A percentile compares a stretch with the other conserved stretches of the same genome.
phyloP scores from a whole-genome alignment of 2,329 filamentous ascomycete genomes.

The Xylariaceae sp. region DNA sequence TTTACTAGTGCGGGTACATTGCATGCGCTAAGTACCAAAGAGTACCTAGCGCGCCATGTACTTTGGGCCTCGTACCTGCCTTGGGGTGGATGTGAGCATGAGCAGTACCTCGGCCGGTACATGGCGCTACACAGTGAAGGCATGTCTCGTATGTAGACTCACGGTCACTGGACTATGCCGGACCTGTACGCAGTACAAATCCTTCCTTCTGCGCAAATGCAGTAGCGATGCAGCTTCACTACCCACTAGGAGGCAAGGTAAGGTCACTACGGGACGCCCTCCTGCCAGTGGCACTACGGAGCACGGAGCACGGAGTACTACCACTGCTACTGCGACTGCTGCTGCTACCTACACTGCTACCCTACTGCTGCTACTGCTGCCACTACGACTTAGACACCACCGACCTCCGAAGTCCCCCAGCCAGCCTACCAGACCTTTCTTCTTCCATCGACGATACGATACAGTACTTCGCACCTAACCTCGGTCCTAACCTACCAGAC shows the following conservation, averaged over 20 bases:
- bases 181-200: not conserved
- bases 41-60: not conserved
- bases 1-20: conserved; percentile 13
- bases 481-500: not conserved
- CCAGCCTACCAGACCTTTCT: too few relatives aligned
- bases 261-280: too few relatives aligned
- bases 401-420: not conserved
- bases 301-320: too few relatives aligned
- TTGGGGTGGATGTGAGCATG: not conserved
- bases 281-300: too few relatives aligned
- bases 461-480: not conserved
- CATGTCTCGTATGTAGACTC: not conserved
- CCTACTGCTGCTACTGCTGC: too few relatives aligned
- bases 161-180: not conserved
- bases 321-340: too few relatives aligned
- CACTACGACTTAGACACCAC: not conserved
- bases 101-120: not conserved
- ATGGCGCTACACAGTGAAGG: not conserved
- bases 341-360: too few relatives aligned
- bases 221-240: not conserved
- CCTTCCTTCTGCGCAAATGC: not conserved
- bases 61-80: not conserved
- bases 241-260: not conserved
- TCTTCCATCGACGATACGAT: too few relatives aligned
- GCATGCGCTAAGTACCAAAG: not conserved